Base-by-base conservation (phyloP, 805 yeast genomes). In the Cyberlindnera xishuangbannaensis region DNA sequence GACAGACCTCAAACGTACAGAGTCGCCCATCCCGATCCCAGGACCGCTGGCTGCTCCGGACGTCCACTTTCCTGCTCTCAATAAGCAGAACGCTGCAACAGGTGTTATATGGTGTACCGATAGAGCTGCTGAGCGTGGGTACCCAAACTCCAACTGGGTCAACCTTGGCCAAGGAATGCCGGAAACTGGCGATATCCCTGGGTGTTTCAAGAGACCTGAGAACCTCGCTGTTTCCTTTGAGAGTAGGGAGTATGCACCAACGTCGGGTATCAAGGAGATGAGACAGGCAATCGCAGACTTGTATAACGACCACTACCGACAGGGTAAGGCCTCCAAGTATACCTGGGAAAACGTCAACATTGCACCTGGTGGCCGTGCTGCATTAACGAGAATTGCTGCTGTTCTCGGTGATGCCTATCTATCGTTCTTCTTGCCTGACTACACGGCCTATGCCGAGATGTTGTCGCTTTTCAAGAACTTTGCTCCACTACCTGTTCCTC, bases 51-150 rank as follows among this genome's bases (percentile, higher is more conserved):
- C 61, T 45, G 58, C 63, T 33, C 66, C 62, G 32, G 65, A 58
- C 19, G 65, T 68, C 34, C 66, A 65, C 46, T 67, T 69, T 45
- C 81, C 81, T 6, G 81, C 78, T 7, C 56, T 74, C 61, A 75
- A 74, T 54, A 69, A 72, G 22, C 64, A 65, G 36, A 78, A 73
- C 45, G 69, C 76, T 10, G 71, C 78, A 10, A 74, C 81, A 1
- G 81, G 81, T 36, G 81, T 74, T 21, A 65, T 74, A 33, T 74
- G 81, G 81, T 73, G 73, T 35, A 74, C 81, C 1, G 80, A 74
- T 46, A 59, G 78, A 40, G 81, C 81, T 19, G 55, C 59, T 27
- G 78, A 70, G 40, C 69, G 73, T 48, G 81, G 81, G 1, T 74
- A 59, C 48, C 64, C 57, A 15, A 55, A 51, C 33, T 53, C 50